phyloP scores from a whole-genome alignment of 257 asterid genomes.

The Scutellaria minor region DNA sequence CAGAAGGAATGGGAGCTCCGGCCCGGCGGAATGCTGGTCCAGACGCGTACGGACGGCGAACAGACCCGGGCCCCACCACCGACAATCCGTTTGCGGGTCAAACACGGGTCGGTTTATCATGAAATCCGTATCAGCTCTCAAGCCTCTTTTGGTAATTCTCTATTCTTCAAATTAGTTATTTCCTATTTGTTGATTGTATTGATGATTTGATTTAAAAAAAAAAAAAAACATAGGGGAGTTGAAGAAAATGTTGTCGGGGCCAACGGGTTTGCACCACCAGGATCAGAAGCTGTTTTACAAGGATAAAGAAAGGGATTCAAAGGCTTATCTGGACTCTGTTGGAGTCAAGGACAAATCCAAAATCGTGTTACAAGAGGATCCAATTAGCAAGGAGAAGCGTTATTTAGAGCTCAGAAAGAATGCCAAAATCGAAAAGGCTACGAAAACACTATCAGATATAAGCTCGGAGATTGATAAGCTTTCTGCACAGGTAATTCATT shows the following conservation, averaged over 20 bases:
- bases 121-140: conserved; percentile 73
- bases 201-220: background rate
- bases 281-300: conserved; percentile 87
- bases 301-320: conserved; percentile 82
- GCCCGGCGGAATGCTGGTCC: conserved; percentile 97
- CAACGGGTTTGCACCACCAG: conserved; percentile 85
- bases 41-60: conserved; percentile 66
- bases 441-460: conserved; percentile 67
- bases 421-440: conserved; percentile 70
- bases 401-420: conserved; percentile 67
- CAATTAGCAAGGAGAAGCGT: conserved; percentile 76
- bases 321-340: conserved; percentile 61
- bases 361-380: conserved; percentile 75
- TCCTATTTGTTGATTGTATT: background rate
- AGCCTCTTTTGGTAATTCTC: conserved; percentile 72
- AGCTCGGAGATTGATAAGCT: conserved; percentile 79
- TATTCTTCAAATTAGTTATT: background rate
- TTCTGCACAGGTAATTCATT: conserved; percentile 58
- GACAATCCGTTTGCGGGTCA: conserved; percentile 81
- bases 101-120: conserved; percentile 72
- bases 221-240: conserved; percentile 56
- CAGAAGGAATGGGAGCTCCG: conserved; percentile 72
- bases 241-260: conserved; percentile 86
- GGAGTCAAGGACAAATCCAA: conserved; percentile 92
- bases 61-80: conserved; percentile 66